Evolutionary conservation across 2,329 filamentous ascomycete genomes (phyloP), one percentile per base, ranked within the genome.

Genomic region (Aspergillus sclerotialis): DNA sequence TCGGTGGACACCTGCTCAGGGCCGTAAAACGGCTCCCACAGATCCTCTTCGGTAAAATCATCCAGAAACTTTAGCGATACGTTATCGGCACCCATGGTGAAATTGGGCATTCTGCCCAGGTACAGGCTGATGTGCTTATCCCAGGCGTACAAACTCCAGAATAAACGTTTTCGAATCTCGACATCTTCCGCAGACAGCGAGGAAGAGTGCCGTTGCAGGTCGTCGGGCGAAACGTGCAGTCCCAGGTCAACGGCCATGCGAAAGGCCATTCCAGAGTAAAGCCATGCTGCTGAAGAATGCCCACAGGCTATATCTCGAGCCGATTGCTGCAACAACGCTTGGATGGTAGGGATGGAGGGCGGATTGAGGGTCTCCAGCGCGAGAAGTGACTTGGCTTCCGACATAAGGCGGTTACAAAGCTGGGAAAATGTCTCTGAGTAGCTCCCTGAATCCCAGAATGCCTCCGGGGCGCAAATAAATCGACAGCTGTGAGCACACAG

Each of bases 71-170:
- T 41, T 7, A 49, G 32, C 5, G 46, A 40, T 5, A 46, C 39
- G 28, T 43, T 48, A 11, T 46, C 43, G 1, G 45, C 42, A 1
- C 35, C 33, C 10, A 41, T 45, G 3, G 42, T 42, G 23, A 54
- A 50, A 12, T 34, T 45, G 11, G 53, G 53, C 44, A 52, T 52
- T 16, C 52, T 40, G 4, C 53, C 52, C 4, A 55, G 38, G 28
- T 55, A 55, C 8, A 55, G 28, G 28, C 51, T 55, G 17, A 55
- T 44, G 7, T 46, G 46, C 33, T 56, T 56, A 33, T 56, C 53
- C 53, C 53, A 56, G 7, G 50, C 45, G 33, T 56, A 56, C 24
- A 49, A 48, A 21, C 46, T 50, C 53, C 53, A 56, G 24, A 56
- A 56, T 4, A 56, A 37, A 5, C 53, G 45, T 28, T 49, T 47